Percentiles rank a stretch among this genome's conserved stretches.
These are phyloP conservation scores for Lepidium aucheri DNA, from an alignment of 345 rosid genomes.

Conservation along the genomic window DNA sequence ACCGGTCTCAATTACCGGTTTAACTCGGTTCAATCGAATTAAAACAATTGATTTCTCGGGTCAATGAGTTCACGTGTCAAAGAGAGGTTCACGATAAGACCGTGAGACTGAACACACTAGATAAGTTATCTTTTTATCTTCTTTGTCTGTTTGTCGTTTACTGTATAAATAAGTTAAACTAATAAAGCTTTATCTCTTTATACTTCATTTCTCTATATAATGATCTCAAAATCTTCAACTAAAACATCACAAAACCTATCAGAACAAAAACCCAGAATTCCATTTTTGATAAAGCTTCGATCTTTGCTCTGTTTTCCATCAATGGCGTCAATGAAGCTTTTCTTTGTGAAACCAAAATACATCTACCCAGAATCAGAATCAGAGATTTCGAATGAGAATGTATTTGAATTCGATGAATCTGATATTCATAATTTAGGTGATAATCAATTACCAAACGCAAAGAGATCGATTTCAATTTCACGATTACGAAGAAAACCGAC, in stretches of 20 bases:
- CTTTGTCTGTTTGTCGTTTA: constrained; percentile 21
- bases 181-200: constrained; percentile 28
- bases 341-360: constrained; percentile 34
- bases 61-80: too few relatives aligned
- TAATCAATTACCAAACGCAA: constrained; percentile 18
- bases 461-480: constrained; percentile 31
- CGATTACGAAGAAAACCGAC: constrained; percentile 31
- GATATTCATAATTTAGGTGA: constrained; percentile 35
- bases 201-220: constrained; percentile 21
- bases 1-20: not conserved
- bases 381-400: constrained; percentile 11
- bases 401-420: constrained; percentile 56
- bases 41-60: too few relatives aligned
- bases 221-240: constrained; percentile 8
- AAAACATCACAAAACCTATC: constrained; percentile 1
- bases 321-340: constrained; percentile 56
- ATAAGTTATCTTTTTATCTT: not conserved
- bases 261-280: constrained; percentile 11
- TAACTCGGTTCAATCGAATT: too few relatives aligned
- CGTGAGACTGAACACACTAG: constrained; percentile 16
- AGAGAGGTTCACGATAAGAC: constrained; percentile 19
- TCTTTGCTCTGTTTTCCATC: too few relatives aligned
- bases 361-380: constrained; percentile 34
- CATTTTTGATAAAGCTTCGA: not conserved
- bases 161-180: constrained; percentile 6